Base-by-base conservation (phyloP, 495 filamentous ascomycete genomes). In the Penicilliopsis zonata region DNA sequence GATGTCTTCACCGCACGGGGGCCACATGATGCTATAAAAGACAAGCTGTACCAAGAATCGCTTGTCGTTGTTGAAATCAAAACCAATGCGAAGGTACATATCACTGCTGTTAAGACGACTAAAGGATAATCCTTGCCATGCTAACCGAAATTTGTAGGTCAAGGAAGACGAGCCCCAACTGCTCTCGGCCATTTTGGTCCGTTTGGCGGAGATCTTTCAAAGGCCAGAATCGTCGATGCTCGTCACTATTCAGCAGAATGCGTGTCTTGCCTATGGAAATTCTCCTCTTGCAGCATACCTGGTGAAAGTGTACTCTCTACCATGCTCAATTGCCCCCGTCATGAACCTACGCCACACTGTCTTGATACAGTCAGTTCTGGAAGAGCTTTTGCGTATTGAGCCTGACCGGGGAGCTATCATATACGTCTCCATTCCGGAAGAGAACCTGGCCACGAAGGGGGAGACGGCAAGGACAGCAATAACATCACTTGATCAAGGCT, bases 291-390 rank as follows among this genome's bases (percentile, higher is more conserved):
- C 80, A 2, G 80, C 83, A 10, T 96, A 93, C 42, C 65, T 78
- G 27, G 56, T 94, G 41, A 83, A 81, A 33, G 72, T 96, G 22
- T 78, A 67, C 33, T 74, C 84, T 3, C 65, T 90, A 10, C 68
- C 78, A 0, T 65, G 58, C 2, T 62, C 81, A 32, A 59, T 93
- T 20, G 74, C 74, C 13, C 77, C 85, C 0, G 70, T 78, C 3
- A 84, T 74, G 22, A 95, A 94, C 54, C 82, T 81, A 30, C 76
- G 86, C 23, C 87, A 86, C 55, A 76, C 84, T 3, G 65, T 61
- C n/a, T 53, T 93, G 23, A 70, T 90, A 9, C 76, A 85, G 41
- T 57, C 58, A 2, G 78, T 75, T 44, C 59, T 95, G 41, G 61
- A 75, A 10, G 75, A 80, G 5, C 56, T 74, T 3, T 57, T 93